Conservation (phyloP, 1,284 basidiomycete genomes). For the Heterobasidion occidentale region DNA sequence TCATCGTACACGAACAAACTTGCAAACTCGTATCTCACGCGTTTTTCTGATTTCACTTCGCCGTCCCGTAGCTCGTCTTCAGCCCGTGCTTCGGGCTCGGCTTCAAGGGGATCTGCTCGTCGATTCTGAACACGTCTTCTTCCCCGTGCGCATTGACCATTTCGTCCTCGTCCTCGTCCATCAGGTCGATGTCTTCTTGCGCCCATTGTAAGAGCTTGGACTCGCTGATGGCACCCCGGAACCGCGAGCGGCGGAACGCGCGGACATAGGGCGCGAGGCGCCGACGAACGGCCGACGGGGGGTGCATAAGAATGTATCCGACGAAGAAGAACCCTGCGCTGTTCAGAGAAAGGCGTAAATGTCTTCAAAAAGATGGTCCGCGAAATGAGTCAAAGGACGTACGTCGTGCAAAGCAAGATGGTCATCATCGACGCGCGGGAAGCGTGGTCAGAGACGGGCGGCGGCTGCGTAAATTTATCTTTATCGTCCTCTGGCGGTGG, state of each 20-base stretch:
- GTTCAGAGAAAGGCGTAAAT: background rate
- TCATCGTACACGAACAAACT: background rate
- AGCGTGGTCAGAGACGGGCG: slow-evolving; percentile 6
- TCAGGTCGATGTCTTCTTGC: slow-evolving; percentile 22
- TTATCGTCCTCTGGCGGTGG: background rate
- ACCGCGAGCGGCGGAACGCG: slow-evolving; percentile 15
- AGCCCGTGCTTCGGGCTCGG: slow-evolving; percentile 18
- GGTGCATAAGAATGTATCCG: slow-evolving; percentile 19
- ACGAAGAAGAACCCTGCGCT: slow-evolving; percentile 3
- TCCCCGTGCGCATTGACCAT: slow-evolving; percentile 23
- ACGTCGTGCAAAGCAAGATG: slow-evolving; percentile 11
- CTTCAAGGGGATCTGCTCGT: slow-evolving; percentile 27
- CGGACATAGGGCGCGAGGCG: slow-evolving; percentile 16
- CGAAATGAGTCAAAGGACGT: background rate
- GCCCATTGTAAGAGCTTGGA: slow-evolving; percentile 26
- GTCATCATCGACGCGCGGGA: slow-evolving; percentile 10
- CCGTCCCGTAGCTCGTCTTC: slow-evolving; percentile 17
- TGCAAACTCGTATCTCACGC: background rate
- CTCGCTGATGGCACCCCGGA: slow-evolving; percentile 22
- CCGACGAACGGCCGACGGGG: slow-evolving; percentile 18
- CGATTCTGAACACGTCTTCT: slow-evolving; percentile 6
- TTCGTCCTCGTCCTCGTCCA: slow-evolving; percentile 21
- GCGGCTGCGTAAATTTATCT: slow-evolving; percentile 14
- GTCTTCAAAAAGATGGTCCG: too few relatives aligned
- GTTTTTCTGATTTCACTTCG: slow-evolving; percentile 1